Evolutionary conservation across 306 rosid genomes (phyloP), one percentile per base, ranked within the genome.

Genomic region (Casuarina equisetifolia): DNA sequence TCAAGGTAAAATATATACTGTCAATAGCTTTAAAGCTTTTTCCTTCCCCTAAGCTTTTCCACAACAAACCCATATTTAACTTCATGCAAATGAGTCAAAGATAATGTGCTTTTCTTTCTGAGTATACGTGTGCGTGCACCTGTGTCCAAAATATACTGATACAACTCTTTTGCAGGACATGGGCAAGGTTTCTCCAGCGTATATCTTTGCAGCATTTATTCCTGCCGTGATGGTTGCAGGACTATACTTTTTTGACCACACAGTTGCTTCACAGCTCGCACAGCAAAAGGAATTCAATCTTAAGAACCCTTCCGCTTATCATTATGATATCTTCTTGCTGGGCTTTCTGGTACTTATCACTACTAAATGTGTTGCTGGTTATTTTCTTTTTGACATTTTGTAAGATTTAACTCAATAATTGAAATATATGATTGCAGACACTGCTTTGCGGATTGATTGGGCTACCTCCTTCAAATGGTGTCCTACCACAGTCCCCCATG

Each of bases 401-500:
- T 53, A 72, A 44, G 40, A 73, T 69, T 81, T 61, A 80, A 48
- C 9, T 72, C 62, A 74, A 51, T 13, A 53, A 42, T 70, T 45
- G 69, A 76, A 72, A 85, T 81, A 61, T 15, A 38, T 80, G 46
- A 57, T 69, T 67, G 51, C 82, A 94, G 98, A 91, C 97, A 8
- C 80, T 94, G 84, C 89, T 94, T 70, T 94, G 97, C 72, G 98
- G 97, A 59, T 81, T 94, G 73, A 63, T 94, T 71, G 98, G 97
- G 38, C 77, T 94, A 39, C 97, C 98, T 51, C 97, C 97, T 80
- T 90, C 97, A 32, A 94, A 94, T 77, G 98, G 98, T 52, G 98
- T 92, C 73, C 78, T 94, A 44, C 98, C 98, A 40, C 98, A 94
- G 82, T 89, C 98, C 16, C 98, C 98, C 38, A 89, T 94, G 98